These are phyloP conservation scores for Decorospora gaudefroyi DNA, from an alignment of 2,329 filamentous ascomycete species.

Conservation along the genomic window DNA sequence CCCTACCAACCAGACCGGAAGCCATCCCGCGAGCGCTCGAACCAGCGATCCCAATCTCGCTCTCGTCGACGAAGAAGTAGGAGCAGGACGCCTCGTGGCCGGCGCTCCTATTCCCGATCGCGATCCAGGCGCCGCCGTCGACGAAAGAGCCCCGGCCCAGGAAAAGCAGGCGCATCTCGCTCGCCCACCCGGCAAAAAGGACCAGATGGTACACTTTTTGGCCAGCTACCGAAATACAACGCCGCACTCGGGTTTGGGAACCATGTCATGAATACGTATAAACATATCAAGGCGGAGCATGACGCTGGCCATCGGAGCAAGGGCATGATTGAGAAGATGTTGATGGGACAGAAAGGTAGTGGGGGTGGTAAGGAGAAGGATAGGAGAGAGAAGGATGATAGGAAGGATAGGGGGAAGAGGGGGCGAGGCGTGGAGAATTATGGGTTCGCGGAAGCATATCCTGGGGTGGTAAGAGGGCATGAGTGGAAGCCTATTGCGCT, in stretches of 20 bases:
- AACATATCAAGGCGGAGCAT: constrained; percentile 30
- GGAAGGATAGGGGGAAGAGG: background rate
- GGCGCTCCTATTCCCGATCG: background rate
- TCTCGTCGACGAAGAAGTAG: background rate
- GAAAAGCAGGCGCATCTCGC: background rate
- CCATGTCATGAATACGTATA: constrained; percentile 27
- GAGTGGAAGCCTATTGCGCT: background rate
- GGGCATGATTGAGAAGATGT: constrained; percentile 18
- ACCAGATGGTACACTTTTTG: constrained; percentile 26
- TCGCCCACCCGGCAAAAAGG: constrained; percentile 10
- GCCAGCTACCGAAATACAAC: constrained; percentile 23
- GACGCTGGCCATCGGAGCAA: constrained; percentile 20
- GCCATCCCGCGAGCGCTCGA: background rate
- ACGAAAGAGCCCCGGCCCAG: background rate
- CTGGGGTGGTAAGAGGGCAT: background rate
- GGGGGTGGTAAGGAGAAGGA: constrained; percentile 15
- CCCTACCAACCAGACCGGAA: background rate
- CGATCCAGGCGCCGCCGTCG: background rate
- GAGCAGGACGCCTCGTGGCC: background rate
- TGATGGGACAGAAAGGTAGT: no score
- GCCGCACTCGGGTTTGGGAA: constrained; percentile 22
- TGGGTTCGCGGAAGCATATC: background rate
- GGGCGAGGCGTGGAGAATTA: background rate
- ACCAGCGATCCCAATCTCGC: background rate
- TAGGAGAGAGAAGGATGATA: background rate